phyloP scores from a whole-genome alignment of 352 stramenopile genomes.

The Pelagophyceae sp. region DNA sequence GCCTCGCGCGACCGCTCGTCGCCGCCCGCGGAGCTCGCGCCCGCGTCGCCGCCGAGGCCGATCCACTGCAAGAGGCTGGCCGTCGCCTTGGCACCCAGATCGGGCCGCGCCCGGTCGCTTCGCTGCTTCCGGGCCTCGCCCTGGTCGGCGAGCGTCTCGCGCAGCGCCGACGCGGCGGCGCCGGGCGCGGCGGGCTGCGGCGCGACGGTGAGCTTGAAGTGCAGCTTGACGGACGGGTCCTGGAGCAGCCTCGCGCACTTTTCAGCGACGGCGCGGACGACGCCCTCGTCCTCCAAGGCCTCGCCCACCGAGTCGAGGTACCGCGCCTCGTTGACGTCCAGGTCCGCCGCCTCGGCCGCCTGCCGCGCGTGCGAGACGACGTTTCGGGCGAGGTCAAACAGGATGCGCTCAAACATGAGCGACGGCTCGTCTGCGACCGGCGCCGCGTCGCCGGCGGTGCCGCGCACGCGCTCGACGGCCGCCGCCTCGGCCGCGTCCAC shows the following conservation, averaged over 20 bases:
- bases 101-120: too few relatives aligned
- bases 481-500: background rate
- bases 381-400: background rate
- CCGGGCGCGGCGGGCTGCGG: background rate
- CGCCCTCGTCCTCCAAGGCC: background rate
- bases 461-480: background rate
- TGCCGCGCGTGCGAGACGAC: background rate
- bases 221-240: constrained; percentile 2
- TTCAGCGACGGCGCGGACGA: background rate
- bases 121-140: background rate
- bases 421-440: background rate
- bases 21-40: background rate
- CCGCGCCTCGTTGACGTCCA: background rate
- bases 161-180: background rate
- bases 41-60: background rate
- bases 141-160: background rate
- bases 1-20: background rate
- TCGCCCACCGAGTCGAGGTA: background rate
- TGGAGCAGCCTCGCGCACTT: background rate
- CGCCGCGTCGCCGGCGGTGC: background rate
- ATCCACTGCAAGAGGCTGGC: constrained; percentile 16
- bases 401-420: background rate
- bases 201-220: background rate
- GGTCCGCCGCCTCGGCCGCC: background rate
- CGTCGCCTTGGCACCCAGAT: too few relatives aligned